phyloP scores from a whole-genome alignment of 768 basidiomycete species.

The Dendrothele bispora region DNA sequence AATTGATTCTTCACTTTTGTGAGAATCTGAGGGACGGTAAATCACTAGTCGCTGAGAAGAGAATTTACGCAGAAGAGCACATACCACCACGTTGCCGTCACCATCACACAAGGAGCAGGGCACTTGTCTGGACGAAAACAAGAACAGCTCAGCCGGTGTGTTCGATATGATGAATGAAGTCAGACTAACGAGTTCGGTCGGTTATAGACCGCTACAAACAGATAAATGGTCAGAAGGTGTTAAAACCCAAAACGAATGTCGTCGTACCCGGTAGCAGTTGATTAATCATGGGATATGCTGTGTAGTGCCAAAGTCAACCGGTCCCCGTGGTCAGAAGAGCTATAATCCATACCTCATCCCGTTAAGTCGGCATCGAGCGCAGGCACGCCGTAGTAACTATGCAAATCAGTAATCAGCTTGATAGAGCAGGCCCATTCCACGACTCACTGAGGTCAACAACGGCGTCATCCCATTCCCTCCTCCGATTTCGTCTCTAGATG shows the following conservation, averaged over 20 bases:
- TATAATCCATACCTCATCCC: constrained; percentile 36
- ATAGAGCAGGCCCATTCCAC: constrained; percentile 1
- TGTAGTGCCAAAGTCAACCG: constrained; percentile 5
- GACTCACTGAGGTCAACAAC: constrained; percentile 12
- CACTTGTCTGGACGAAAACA: constrained; percentile 17
- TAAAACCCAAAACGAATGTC: background rate
- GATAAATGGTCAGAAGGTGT: background rate
- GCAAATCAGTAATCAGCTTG: background rate
- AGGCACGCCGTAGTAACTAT: constrained; percentile 38
- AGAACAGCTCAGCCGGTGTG: background rate
- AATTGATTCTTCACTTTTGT: constrained; percentile 42
- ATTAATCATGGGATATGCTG: constrained; percentile 33
- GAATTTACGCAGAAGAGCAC: background rate
- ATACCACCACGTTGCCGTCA: constrained; percentile 28
- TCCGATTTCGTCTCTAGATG: constrained; percentile 25
- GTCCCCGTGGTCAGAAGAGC: constrained; percentile 24
- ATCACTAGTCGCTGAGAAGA: background rate
- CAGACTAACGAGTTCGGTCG: constrained; percentile 30
- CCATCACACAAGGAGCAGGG: constrained; percentile 31
- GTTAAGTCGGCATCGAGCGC: constrained; percentile 46
- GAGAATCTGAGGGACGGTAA: constrained; percentile 32
- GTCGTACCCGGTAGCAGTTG: constrained; percentile 28
- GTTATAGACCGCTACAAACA: constrained; percentile 27
- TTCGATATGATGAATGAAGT: too few species aligned
- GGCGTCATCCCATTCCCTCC: background rate